A percentile compares a stretch with the other conserved stretches of the same genome.
Conservation (phyloP, 805 yeast genomes). For the Cyberlindnera sargentensis region DNA sequence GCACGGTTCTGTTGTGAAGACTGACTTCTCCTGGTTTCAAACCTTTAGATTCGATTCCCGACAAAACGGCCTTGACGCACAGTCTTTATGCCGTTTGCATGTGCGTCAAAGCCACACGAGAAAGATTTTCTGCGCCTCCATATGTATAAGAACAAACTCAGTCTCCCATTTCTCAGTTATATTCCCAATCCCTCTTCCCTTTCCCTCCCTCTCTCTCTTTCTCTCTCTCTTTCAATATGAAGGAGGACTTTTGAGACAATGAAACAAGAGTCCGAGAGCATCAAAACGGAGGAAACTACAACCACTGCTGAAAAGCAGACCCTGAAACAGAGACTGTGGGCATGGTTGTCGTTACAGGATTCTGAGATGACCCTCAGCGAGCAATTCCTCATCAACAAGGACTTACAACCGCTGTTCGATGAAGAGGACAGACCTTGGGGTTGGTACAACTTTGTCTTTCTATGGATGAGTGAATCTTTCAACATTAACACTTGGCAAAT, state of each 20-base stretch:
- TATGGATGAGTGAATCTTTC: conserved; percentile 88
- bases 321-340: neutral
- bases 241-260: too few species aligned
- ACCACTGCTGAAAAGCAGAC: neutral
- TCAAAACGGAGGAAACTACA: neutral
- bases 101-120: too few species aligned
- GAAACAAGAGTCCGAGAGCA: neutral
- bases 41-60: too few species aligned
- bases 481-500: conserved; percentile 89
- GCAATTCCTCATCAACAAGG: conserved; percentile 64
- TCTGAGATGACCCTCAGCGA: conserved; percentile 45
- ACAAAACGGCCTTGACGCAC: too few species aligned
- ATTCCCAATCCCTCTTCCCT: neutral
- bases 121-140: too few species aligned
- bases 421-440: conserved; percentile 71
- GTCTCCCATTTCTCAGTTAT: too few species aligned
- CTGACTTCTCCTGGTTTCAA: too few species aligned
- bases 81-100: too few species aligned
- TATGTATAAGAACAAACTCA: too few species aligned
- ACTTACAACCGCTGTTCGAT: conserved; percentile 69
- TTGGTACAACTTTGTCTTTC: conserved; percentile 72
- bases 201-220: neutral
- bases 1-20: too few species aligned
- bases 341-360: conserved; percentile 5
- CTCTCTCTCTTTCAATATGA: neutral